phyloP scores from a whole-genome alignment of 2,329 filamentous ascomycete genomes.

The Fusarium cicatricum region DNA sequence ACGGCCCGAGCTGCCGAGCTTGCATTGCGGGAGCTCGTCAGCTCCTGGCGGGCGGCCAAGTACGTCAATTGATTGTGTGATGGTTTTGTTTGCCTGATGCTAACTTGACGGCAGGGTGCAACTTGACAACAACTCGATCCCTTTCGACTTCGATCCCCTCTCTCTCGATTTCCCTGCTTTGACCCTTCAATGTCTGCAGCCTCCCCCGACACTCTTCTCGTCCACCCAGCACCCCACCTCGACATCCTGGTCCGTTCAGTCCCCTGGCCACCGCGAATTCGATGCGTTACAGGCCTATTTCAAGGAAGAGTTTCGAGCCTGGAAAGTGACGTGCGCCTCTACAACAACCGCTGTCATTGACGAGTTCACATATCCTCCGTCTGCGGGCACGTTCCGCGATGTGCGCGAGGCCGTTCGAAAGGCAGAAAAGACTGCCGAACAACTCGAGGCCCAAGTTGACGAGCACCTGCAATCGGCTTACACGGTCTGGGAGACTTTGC shows the following conservation, averaged over 20 bases:
- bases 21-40: constrained; percentile 82
- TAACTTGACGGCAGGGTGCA: constrained; percentile 55
- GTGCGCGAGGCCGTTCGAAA: constrained; percentile 57
- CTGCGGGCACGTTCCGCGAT: constrained; percentile 50
- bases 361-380: constrained; percentile 60
- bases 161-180: constrained; percentile 86
- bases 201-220: constrained; percentile 84
- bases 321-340: constrained; percentile 63
- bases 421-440: constrained; percentile 61
- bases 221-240: constrained; percentile 79
- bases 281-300: constrained; percentile 75
- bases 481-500: constrained; percentile 75
- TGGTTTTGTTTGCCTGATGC: neutral
- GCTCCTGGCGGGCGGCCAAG: constrained; percentile 85
- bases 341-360: constrained; percentile 60
- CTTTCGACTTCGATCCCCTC: constrained; percentile 85
- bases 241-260: constrained; percentile 82
- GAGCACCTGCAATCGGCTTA: constrained; percentile 82
- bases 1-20: constrained; percentile 85
- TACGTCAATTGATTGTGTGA: constrained; percentile 53
- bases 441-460: constrained; percentile 73
- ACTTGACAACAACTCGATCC: constrained; percentile 62
- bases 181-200: constrained; percentile 80
- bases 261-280: constrained; percentile 77
- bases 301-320: constrained; percentile 70